Conservation (phyloP, 495 filamentous ascomycete genomes). For the Lasiosphaeriaceae sp. region DNA sequence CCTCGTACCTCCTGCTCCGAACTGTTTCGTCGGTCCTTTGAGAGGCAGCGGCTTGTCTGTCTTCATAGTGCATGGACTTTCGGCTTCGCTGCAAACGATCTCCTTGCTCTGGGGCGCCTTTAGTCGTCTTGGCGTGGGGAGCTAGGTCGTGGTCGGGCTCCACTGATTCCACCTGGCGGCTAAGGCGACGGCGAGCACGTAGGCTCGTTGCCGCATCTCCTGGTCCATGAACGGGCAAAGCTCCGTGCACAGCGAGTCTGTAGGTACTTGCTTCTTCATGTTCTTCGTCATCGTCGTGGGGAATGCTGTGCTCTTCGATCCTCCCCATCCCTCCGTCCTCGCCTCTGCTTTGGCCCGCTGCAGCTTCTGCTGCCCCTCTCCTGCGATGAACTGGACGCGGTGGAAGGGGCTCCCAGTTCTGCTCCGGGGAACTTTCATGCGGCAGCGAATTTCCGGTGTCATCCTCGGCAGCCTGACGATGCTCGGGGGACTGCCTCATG, state of each 20-base stretch:
- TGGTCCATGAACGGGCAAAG: no score
- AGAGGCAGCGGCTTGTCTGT: not conserved
- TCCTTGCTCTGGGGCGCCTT: not conserved
- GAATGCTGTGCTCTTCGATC: constrained; percentile 16
- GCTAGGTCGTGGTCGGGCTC: no score
- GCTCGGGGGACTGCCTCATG: not conserved
- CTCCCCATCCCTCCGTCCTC: constrained; percentile 16
- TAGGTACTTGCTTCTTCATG: not conserved
- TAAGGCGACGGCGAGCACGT: no score
- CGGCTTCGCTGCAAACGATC: not conserved
- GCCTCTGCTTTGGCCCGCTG: constrained; percentile 8
- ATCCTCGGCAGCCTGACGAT: no score
- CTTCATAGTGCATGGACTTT: not conserved
- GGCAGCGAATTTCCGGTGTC: not conserved
- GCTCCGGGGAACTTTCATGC: constrained; percentile 15
- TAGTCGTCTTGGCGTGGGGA: no score
- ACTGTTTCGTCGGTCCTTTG: not conserved
- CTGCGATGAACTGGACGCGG: constrained; percentile 1
- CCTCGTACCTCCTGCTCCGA: constrained; percentile 9
- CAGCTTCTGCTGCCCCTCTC: not conserved
- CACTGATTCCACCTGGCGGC: no score
- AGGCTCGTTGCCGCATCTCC: no score
- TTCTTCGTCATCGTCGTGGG: not conserved
- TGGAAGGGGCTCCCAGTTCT: constrained; percentile 9
- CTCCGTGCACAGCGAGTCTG: not conserved